Evolutionary conservation across 192 early-diverging fungal genomes (phyloP).

Genomic region (Coemansia interrupta): DNA sequence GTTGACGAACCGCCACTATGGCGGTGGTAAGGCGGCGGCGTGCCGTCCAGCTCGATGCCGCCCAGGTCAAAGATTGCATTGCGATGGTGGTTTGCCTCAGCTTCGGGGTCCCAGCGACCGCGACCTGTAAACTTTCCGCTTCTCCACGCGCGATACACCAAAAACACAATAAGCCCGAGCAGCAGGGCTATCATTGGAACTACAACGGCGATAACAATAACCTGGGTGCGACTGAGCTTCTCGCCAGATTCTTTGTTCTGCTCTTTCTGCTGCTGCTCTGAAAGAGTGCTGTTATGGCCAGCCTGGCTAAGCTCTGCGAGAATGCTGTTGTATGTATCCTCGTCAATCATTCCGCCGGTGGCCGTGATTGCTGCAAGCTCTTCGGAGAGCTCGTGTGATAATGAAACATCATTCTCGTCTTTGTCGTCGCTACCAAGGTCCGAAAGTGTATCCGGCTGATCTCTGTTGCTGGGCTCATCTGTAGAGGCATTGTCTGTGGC

Average conservation of each 20-base stretch:
- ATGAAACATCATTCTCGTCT: background rate
- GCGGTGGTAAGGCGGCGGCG: background rate
- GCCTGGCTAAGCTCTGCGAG: background rate
- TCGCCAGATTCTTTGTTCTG: background rate
- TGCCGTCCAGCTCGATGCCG: background rate
- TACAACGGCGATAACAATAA: background rate
- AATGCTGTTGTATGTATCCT: background rate
- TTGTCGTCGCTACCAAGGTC: background rate
- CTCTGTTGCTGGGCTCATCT: background rate
- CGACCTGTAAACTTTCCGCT: background rate
- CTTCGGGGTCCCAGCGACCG: conserved; percentile 1
- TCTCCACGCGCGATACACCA: conserved; percentile 1
- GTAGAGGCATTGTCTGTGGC: background rate
- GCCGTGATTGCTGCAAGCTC: background rate
- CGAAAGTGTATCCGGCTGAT: background rate
- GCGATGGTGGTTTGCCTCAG: conserved; percentile 1
- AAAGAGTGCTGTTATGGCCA: background rate
- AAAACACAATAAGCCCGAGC: background rate
- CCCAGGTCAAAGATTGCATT: conserved; percentile 10
- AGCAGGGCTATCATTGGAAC: conserved; percentile 1
- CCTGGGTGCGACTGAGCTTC: background rate
- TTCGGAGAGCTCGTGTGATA: background rate
- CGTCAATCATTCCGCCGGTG: background rate
- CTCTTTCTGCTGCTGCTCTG: background rate
- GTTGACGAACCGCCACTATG: background rate